Percentiles rank a stretch among this genome's conserved stretches.
phyloP scores from a whole-genome alignment of 1,284 basidiomycete genomes.

The Hemileia vastatrix region DNA sequence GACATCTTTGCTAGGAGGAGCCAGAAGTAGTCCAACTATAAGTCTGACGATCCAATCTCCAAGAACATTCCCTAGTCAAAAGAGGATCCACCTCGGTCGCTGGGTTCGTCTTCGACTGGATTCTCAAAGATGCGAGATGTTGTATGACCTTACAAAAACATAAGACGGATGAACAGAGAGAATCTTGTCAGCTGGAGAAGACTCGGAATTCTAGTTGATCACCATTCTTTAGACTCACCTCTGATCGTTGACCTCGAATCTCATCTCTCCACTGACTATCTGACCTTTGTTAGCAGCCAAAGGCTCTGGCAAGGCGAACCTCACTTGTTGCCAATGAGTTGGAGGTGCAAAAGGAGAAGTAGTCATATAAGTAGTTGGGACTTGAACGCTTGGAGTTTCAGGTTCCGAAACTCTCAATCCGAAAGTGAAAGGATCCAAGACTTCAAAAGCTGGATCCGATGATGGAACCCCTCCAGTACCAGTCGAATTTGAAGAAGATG shows the following conservation, averaged over 20 bases:
- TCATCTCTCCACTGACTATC: too few species aligned
- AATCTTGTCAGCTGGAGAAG: too few species aligned
- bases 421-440: background rate
- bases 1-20: background rate
- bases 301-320: constrained; percentile 36
- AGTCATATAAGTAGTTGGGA: constrained; percentile 34
- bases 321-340: constrained; percentile 42
- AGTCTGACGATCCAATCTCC: constrained; percentile 39
- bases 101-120: constrained; percentile 26
- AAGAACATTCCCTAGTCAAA: constrained; percentile 26
- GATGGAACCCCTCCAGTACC: too few species aligned
- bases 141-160: too few species aligned
- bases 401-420: background rate
- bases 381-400: background rate
- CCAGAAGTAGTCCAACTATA: constrained; percentile 33
- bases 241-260: too few species aligned
- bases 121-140: constrained; percentile 28
- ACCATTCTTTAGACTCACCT: too few species aligned
- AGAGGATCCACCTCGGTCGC: constrained; percentile 14
- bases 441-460: background rate
- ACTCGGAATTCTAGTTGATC: too few species aligned
- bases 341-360: constrained; percentile 38
- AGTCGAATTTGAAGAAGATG: background rate
- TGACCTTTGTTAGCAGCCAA: constrained; percentile 38
- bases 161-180: too few species aligned